These are phyloP conservation scores for Parsonsia alboflavescens DNA, from an alignment of 257 asterid species.

Conservation along the genomic window DNA sequence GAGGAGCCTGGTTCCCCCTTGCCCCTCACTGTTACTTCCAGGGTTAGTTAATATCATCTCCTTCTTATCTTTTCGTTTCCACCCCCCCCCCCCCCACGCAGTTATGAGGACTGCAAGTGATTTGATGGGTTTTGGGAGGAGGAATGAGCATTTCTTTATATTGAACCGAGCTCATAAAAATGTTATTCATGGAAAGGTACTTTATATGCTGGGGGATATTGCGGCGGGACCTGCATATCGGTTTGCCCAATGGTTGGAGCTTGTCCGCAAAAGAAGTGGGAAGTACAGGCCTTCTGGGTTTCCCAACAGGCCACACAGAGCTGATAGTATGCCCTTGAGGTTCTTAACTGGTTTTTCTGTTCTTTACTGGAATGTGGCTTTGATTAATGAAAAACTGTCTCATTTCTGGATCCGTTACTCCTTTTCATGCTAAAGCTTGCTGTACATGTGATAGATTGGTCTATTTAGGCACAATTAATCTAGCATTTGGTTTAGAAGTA, in stretches of 20 bases:
- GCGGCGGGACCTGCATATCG: conserved; percentile 89
- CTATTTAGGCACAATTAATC: background rate
- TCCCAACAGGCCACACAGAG: conserved; percentile 58
- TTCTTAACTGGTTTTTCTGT: conserved; percentile 14
- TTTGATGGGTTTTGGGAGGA: background rate
- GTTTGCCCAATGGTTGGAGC: conserved; percentile 96
- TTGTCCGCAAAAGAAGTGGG: conserved; percentile 92
- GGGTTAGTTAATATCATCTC: conserved; percentile 37
- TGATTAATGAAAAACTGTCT: background rate
- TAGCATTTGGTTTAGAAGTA: background rate
- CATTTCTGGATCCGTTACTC: background rate
- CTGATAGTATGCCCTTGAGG: conserved; percentile 72
- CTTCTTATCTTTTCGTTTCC: background rate
- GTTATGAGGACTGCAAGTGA: conserved; percentile 11
- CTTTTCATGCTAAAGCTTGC: background rate
- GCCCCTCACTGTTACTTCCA: conserved; percentile 93
- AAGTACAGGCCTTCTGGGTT: conserved; percentile 82
- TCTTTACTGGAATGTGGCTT: background rate
- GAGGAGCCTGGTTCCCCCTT: conserved; percentile 70
- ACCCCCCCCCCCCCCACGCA: background rate
- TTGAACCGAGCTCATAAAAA: background rate
- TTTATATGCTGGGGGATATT: conserved; percentile 97
- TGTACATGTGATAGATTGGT: background rate
- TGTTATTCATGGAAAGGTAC: conserved; percentile 42
- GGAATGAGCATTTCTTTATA: background rate